Percentiles rank a stretch among this genome's conserved stretches.
These are phyloP conservation scores for Kuraishia molischiana DNA, from an alignment of 805 yeast genomes.

Conservation along the genomic window DNA sequence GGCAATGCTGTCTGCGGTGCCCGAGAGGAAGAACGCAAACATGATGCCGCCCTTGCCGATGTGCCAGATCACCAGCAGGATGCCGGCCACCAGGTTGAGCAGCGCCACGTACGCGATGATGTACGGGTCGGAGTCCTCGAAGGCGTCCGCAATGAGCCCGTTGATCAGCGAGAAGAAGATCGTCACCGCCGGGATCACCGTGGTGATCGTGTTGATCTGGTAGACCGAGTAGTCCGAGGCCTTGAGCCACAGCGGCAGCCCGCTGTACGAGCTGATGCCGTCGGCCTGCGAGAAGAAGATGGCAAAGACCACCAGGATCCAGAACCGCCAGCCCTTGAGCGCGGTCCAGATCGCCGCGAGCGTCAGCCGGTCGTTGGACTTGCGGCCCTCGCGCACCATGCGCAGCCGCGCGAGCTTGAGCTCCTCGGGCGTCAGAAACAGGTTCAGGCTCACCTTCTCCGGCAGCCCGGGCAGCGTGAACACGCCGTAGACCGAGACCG, in stretches of 20 bases:
- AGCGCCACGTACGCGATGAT: constrained; percentile 37
- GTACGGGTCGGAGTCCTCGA: constrained; percentile 15
- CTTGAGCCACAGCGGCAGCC: constrained; percentile 11
- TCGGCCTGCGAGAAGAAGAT: constrained; percentile 23
- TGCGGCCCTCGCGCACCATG: constrained; percentile 8
- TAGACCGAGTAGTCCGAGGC: constrained; percentile 9
- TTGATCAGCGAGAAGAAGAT: constrained; percentile 16
- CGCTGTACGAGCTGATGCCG: constrained; percentile 17
- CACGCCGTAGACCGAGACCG: constrained; percentile 17
- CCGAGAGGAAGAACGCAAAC: constrained; percentile 12
- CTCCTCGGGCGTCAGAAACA: constrained; percentile 42
- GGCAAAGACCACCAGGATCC: constrained; percentile 22
- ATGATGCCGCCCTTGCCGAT: constrained; percentile 8
- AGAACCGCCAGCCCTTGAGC: constrained; percentile 28
- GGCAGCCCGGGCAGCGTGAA: constrained; percentile 56
- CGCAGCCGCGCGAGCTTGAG: constrained; percentile 36
- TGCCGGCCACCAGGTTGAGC: constrained; percentile 44
- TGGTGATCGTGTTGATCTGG: constrained; percentile 12
- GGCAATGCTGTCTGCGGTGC: constrained; percentile 8
- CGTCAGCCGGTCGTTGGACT: neutral
- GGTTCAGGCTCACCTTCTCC: constrained; percentile 32
- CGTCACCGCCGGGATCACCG: constrained; percentile 16
- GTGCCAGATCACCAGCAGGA: constrained; percentile 16
- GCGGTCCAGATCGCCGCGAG: neutral
- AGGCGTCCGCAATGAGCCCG: constrained; percentile 18